Conservation (phyloP, 495 filamentous ascomycete species). For the Amniculicola lignicola region DNA sequence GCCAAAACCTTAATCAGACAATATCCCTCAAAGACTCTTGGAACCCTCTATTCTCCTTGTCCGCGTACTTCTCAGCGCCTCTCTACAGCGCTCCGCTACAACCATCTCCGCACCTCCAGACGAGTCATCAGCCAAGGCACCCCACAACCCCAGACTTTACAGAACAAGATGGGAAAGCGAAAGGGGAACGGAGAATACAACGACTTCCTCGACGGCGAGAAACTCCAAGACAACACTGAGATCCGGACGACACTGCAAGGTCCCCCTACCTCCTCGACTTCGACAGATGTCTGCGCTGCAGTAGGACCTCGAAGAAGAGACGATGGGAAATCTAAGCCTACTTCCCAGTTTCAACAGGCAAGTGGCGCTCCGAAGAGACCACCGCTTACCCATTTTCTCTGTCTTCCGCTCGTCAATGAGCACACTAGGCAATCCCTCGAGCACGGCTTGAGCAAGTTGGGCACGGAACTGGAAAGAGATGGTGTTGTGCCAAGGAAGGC, state of each 20-base stretch:
- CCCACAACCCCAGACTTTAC: not conserved
- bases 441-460: constrained; percentile 58
- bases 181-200: constrained; percentile 26
- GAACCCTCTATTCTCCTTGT: too few species aligned
- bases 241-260: constrained; percentile 3
- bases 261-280: not conserved
- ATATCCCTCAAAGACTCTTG: too few species aligned
- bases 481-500: constrained; percentile 42
- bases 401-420: constrained; percentile 69
- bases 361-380: constrained; percentile 37
- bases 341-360: not conserved
- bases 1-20: too few species aligned
- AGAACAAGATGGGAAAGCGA: constrained; percentile 15
- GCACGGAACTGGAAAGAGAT: constrained; percentile 46
- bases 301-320: not conserved
- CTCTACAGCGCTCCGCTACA: too few species aligned
- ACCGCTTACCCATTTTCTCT: constrained; percentile 82
- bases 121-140: too few species aligned
- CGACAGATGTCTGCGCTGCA: not conserved
- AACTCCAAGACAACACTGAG: constrained; percentile 19
- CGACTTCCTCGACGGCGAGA: constrained; percentile 30
- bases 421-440: constrained; percentile 62
- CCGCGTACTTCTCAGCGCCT: too few species aligned
- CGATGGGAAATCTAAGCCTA: constrained; percentile 2
- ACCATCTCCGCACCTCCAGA: too few species aligned